Evolutionary conservation across 2,329 filamentous ascomycete species (phyloP), one percentile per base, ranked within the genome.

Genomic region (Trichophyton verrucosum): DNA sequence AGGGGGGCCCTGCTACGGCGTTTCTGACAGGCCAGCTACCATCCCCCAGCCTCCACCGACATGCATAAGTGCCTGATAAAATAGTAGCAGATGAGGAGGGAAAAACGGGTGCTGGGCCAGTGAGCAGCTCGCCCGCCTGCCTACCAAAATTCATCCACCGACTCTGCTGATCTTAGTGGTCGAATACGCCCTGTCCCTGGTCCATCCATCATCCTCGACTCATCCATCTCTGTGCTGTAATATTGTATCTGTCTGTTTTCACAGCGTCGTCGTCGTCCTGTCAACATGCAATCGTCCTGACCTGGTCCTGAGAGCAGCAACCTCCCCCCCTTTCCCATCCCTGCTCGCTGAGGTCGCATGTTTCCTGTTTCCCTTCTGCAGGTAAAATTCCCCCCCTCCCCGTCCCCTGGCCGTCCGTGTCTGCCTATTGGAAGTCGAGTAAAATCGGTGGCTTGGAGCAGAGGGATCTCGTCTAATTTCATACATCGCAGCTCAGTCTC

Each of bases 11-110:
- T n/a, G 3, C 47, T 8, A 27, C 24, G 15, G 15, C 33, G 33
- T 6, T 51, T 17, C 20, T 55, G 15, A 33, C 22, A 33, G 51
- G 30, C 51, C 24, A 20, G 51, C 51, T 15, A 6, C 20, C 49
- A 4, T 27, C 27, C 27, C 33, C 51, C 46, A 27, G 22, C 46
- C 46, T 51, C 46, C 51, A 36, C 33, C 51, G 11, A 3, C 51
- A 55, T 55, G 51, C 51, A 55, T 55, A 55, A 55, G 27, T 55
- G 51, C 51, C 51, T 55, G 51, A 55, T n/a, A 44, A 15, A n/a
- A n/a, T 36, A 55, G 24, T 3, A 51, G 51, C 11, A 36, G 22
- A 47, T 20, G 24, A 27, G 33, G 22, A 47, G 6, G 11, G 24
- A 24, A 51, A 51, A 15, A 24, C 24, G 22, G 46, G 51, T 8